A percentile compares a stretch with the other conserved stretches of the same genome.
phyloP scores from a whole-genome alignment of 179 eudicot genomes.

The Vitellaria paradoxa region DNA sequence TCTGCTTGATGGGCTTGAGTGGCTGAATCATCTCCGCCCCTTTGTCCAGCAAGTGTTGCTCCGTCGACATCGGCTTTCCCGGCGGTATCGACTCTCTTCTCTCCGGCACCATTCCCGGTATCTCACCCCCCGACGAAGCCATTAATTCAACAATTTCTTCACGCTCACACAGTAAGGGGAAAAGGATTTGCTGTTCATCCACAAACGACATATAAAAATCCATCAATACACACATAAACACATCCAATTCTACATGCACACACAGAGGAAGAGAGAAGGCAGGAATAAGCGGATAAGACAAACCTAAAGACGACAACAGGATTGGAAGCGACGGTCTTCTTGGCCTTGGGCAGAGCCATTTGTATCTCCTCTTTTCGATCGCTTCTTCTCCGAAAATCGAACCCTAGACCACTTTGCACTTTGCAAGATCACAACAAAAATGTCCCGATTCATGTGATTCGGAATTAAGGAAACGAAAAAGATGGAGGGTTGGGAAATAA shows the following conservation, averaged over 20 bases:
- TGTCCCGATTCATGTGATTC: too few relatives aligned
- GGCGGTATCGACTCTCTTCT: constrained; percentile 22
- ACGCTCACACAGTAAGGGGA: constrained; percentile 73
- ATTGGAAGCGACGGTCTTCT: constrained; percentile 57
- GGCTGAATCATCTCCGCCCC: constrained; percentile 70
- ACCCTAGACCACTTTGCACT: too few relatives aligned
- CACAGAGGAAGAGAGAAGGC: too few relatives aligned
- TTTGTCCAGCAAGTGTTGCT: constrained; percentile 48
- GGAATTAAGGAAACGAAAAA: too few relatives aligned
- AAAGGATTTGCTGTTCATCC: too few relatives aligned
- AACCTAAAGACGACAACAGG: constrained; percentile 84
- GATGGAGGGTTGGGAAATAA: too few relatives aligned
- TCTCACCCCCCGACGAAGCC: not conserved
- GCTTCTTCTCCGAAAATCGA: too few relatives aligned
- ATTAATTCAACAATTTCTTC: constrained; percentile 52
- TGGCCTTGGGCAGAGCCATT: too few relatives aligned
- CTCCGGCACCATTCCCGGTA: not conserved
- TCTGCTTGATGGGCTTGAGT: constrained; percentile 57
- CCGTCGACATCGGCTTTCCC: constrained; percentile 50
- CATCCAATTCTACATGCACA: too few relatives aligned
- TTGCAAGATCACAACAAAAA: too few relatives aligned
- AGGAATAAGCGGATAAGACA: too few relatives aligned
- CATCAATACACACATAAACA: not conserved
- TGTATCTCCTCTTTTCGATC: too few relatives aligned
- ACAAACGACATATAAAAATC: not conserved